Percentiles rank a stretch among this genome's conserved stretches.
Conservation (phyloP, 306 rosid species). For the Hippophae tibetana region DNA sequence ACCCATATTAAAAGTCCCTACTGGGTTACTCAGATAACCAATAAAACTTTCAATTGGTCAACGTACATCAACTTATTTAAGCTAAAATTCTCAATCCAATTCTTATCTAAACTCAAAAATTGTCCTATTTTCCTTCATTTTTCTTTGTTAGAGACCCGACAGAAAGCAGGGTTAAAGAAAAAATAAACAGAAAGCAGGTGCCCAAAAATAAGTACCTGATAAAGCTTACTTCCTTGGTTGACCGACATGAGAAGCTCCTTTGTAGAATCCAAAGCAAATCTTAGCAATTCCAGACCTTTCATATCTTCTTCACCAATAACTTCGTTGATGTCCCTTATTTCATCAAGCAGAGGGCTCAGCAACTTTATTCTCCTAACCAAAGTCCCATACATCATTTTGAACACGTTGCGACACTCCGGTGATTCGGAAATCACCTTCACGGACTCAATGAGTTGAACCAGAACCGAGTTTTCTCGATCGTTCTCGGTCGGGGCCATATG, state of each 20-base stretch:
- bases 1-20: no score
- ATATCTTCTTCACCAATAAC: conserved; percentile 37
- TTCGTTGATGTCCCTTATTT: conserved; percentile 57
- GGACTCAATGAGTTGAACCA: conserved; percentile 47
- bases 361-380: conserved; percentile 75
- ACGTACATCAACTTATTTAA: neutral
- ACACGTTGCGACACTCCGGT: conserved; percentile 63
- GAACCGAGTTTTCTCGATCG: conserved; percentile 20
- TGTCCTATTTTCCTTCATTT: no score
- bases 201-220: conserved; percentile 39
- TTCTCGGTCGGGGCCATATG: conserved; percentile 47
- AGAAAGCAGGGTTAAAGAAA: no score
- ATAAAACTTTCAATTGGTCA: neutral
- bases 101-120: neutral
- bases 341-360: conserved; percentile 86
- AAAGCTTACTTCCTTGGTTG: conserved; percentile 74
- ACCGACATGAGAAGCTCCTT: conserved; percentile 45
- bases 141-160: no score
- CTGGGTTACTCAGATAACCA: neutral
- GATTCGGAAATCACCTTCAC: conserved; percentile 53
- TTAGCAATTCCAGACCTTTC: conserved; percentile 49
- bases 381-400: conserved; percentile 58
- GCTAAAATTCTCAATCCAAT: neutral
- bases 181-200: neutral
- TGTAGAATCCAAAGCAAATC: conserved; percentile 61